Evolutionary conservation across 345 rosid species (phyloP).

Genomic region (Jatropha curcas): DNA sequence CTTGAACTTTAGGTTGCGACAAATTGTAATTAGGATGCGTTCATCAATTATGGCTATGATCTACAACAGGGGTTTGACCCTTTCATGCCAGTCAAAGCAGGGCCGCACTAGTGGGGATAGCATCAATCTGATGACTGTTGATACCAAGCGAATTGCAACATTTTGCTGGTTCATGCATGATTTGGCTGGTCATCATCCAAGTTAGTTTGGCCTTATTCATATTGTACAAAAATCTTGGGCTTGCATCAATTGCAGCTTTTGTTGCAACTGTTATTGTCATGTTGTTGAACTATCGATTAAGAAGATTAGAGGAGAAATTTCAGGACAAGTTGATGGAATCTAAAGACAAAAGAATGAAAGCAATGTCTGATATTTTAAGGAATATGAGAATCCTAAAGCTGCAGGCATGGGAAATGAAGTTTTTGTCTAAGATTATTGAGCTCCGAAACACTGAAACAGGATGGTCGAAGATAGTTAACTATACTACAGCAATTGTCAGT

Average conservation of each 20-base stretch:
- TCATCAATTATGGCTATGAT: constrained; percentile 69
- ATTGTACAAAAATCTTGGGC: constrained; percentile 87
- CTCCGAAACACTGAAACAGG: neutral
- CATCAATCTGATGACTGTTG: constrained; percentile 93
- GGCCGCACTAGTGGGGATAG: constrained; percentile 90
- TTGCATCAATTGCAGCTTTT: constrained; percentile 44
- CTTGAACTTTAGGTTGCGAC: no score
- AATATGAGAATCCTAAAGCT: constrained; percentile 93
- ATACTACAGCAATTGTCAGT: constrained; percentile 55
- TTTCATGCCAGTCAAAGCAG: constrained; percentile 58
- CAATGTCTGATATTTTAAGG: constrained; percentile 91
- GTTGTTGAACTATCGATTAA: constrained; percentile 74
- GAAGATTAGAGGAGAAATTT: constrained; percentile 66
- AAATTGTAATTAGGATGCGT: constrained; percentile 75
- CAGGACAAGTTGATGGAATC: constrained; percentile 91
- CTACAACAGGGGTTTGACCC: constrained; percentile 59
- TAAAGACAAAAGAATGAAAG: constrained; percentile 96
- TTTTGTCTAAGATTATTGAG: constrained; percentile 25
- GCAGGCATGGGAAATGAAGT: constrained; percentile 63
- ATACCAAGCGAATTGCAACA: constrained; percentile 89
- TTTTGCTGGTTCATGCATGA: constrained; percentile 97
- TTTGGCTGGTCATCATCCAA: constrained; percentile 99
- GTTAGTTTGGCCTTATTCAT: constrained; percentile 92
- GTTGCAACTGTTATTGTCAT: constrained; percentile 77
- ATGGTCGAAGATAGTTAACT: no score